Conservation (phyloP, 2,329 filamentous ascomycete genomes). For the Orbilia javanica region DNA sequence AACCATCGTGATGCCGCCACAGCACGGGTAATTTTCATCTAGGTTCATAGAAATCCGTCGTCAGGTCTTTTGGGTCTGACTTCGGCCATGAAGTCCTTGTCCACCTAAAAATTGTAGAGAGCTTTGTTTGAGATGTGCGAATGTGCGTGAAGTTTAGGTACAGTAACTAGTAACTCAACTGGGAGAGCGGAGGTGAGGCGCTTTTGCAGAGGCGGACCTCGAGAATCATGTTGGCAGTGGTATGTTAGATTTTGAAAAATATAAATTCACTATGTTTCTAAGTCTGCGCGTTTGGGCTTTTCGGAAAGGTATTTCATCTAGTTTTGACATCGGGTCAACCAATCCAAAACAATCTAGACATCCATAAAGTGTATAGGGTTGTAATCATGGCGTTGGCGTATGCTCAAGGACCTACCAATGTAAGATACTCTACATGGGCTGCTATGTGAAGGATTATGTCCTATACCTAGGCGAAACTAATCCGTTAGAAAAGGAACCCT, state of each 20-base stretch:
- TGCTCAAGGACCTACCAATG: slow-evolving; percentile 16
- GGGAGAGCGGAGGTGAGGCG: neutral
- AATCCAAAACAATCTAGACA: neutral
- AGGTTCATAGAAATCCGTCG: too few relatives aligned
- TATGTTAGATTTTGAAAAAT: too few relatives aligned
- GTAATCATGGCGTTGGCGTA: neutral
- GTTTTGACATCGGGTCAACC: too few relatives aligned
- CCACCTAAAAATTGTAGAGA: neutral
- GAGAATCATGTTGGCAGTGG: too few relatives aligned
- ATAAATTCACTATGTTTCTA: too few relatives aligned
- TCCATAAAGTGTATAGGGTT: neutral
- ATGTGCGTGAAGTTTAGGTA: too few relatives aligned
- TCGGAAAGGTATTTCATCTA: too few relatives aligned
- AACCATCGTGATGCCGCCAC: neutral
- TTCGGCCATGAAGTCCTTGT: neutral
- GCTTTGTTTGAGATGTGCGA: neutral
- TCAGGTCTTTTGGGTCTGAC: neutral
- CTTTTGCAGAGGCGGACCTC: too few relatives aligned
- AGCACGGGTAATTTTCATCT: neutral
- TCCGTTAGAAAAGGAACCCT: slow-evolving; percentile 8
- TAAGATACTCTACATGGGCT: neutral
- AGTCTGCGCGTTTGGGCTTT: too few relatives aligned
- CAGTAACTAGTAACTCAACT: too few relatives aligned
- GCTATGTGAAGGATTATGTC: neutral
- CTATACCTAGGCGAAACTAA: neutral